phyloP scores from a whole-genome alignment of 306 rosid species.

The Cucurbita ficifolia region DNA sequence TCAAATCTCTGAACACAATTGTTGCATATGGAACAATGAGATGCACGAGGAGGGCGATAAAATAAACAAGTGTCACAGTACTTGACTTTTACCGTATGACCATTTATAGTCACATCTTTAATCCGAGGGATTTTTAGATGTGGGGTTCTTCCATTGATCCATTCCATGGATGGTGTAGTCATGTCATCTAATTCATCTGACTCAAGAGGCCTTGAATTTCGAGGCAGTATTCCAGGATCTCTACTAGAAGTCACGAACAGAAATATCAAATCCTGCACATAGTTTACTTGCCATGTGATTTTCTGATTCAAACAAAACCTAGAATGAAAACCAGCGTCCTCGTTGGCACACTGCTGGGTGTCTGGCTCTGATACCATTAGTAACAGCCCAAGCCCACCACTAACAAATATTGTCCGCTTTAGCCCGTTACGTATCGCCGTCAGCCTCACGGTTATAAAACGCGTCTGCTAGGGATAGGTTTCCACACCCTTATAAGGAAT shows the following conservation, averaged over 20 bases:
- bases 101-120: constrained; percentile 62
- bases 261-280: constrained; percentile 67
- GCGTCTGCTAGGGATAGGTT: too few species aligned
- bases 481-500: too few species aligned
- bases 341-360: too few species aligned
- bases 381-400: too few species aligned
- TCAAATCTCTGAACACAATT: constrained; percentile 91
- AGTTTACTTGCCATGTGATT: constrained; percentile 19
- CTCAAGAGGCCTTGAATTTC: constrained; percentile 72
- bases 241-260: constrained; percentile 71
- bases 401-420: too few species aligned
- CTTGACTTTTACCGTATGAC: constrained; percentile 71
- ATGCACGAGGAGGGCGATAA: constrained; percentile 91
- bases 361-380: too few species aligned
- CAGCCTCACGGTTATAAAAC: too few species aligned
- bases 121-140: constrained; percentile 76
- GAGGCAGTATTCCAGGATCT: constrained; percentile 93
- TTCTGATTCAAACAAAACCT: constrained; percentile 13
- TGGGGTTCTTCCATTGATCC: constrained; percentile 78
- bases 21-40: constrained; percentile 98
- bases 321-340: neutral
- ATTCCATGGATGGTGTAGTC: constrained; percentile 91
- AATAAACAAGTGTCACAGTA: constrained; percentile 92
- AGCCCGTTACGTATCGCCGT: too few species aligned
- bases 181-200: constrained; percentile 42